phyloP scores from a whole-genome alignment of 2,329 filamentous ascomycete genomes.

The Aspergillus melleus region DNA sequence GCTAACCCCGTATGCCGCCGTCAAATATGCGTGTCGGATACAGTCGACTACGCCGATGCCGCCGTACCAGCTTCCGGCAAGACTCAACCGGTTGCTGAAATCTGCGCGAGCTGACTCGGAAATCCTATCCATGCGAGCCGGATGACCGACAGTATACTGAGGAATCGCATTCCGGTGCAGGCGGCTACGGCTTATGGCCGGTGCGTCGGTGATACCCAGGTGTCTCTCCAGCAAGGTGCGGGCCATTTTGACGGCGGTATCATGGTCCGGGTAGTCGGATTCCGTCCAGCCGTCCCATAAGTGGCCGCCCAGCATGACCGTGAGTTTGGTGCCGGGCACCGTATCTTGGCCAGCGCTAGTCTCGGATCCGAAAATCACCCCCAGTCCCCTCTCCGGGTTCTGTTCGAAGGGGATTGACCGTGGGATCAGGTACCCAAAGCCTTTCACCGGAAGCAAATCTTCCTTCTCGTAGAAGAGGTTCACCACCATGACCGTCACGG shows the following conservation, averaged over 20 bases:
- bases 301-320: slow-evolving; percentile 92
- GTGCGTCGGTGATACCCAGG: slow-evolving; percentile 66
- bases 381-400: slow-evolving; percentile 81
- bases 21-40: slow-evolving; percentile 57
- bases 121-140: slow-evolving; percentile 58
- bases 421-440: slow-evolving; percentile 92
- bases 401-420: slow-evolving; percentile 66
- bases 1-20: slow-evolving; percentile 46
- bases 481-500: slow-evolving; percentile 85
- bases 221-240: slow-evolving; percentile 70
- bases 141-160: slow-evolving; percentile 82
- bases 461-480: slow-evolving; percentile 79
- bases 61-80: slow-evolving; percentile 58
- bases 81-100: slow-evolving; percentile 65
- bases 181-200: slow-evolving; percentile 61
- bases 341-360: slow-evolving; percentile 58
- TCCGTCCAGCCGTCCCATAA: slow-evolving; percentile 70
- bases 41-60: slow-evolving; percentile 56
- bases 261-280: slow-evolving; percentile 60
- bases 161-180: slow-evolving; percentile 76
- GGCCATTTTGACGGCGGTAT: slow-evolving; percentile 70
- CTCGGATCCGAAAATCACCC: slow-evolving; percentile 88
- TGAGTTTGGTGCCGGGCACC: slow-evolving; percentile 74
- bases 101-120: slow-evolving; percentile 54
- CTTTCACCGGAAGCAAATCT: slow-evolving; percentile 63